phyloP scores from a whole-genome alignment of 495 filamentous ascomycete genomes.

The Lasiosphaeria hispida region DNA sequence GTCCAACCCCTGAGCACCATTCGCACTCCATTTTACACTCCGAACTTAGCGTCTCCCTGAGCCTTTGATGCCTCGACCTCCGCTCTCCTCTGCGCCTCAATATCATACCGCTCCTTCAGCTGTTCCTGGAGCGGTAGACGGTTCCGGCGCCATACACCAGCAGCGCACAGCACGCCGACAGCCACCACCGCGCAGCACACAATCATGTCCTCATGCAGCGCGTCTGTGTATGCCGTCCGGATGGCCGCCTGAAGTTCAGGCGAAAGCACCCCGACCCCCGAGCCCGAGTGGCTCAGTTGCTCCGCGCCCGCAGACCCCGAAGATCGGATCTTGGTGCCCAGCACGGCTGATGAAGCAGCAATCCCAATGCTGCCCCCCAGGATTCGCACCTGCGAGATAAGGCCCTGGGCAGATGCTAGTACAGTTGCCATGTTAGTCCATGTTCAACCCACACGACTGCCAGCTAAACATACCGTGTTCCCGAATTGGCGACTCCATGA shows the following conservation, averaged over 20 bases:
- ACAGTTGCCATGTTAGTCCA: background rate
- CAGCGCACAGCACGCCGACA: conserved; percentile 28
- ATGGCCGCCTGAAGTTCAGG: conserved; percentile 19
- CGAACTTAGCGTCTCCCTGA: background rate
- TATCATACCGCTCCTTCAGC: conserved; percentile 19
- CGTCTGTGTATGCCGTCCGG: conserved; percentile 34
- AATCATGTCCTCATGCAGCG: conserved; percentile 41
- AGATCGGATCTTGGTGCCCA: conserved; percentile 28
- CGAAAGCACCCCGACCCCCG: background rate
- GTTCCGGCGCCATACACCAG: conserved; percentile 32
- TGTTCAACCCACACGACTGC: background rate
- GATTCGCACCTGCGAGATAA: conserved; percentile 50
- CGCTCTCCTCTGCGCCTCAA: conserved; percentile 15
- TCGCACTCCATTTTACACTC: background rate
- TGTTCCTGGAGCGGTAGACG: conserved; percentile 24
- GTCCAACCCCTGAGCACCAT: too few relatives aligned
- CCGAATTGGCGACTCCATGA: conserved; percentile 29
- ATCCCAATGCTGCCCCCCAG: conserved; percentile 55
- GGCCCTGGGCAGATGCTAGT: conserved; percentile 49
- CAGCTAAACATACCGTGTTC: conserved; percentile 36
- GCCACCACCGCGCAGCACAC: conserved; percentile 34
- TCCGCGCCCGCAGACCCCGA: conserved; percentile 16
- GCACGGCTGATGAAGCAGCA: conserved; percentile 47
- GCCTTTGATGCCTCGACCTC: background rate
- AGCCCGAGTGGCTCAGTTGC: conserved; percentile 26